These are phyloP conservation scores for Metschnikowia picachoensis DNA, from an alignment of 805 yeast species.

Conservation along the genomic window DNA sequence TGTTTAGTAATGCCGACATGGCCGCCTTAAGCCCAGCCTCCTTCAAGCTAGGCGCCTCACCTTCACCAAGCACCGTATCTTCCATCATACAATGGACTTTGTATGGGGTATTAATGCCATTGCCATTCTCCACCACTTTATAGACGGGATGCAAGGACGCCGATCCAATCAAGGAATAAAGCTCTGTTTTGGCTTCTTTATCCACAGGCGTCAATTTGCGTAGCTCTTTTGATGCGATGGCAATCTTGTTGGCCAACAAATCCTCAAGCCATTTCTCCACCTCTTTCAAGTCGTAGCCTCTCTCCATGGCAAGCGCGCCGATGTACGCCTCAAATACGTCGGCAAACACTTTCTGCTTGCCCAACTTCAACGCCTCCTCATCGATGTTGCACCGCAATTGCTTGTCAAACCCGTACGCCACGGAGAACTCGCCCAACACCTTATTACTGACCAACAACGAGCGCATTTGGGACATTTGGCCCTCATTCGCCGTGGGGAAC, in stretches of 20 bases:
- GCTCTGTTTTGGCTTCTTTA: slow-evolving; percentile 68
- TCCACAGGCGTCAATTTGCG: slow-evolving; percentile 41
- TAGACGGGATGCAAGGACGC: slow-evolving; percentile 64
- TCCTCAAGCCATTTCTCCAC: slow-evolving; percentile 56
- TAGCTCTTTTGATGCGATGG: slow-evolving; percentile 29
- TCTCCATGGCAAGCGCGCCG: slow-evolving; percentile 74
- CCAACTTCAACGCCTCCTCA: slow-evolving; percentile 41
- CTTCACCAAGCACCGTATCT: slow-evolving; percentile 65
- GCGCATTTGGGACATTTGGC: slow-evolving; percentile 69
- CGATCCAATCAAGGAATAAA: slow-evolving; percentile 77
- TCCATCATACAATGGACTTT: slow-evolving; percentile 64
- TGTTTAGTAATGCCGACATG: slow-evolving; percentile 64
- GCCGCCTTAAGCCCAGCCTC: slow-evolving; percentile 88
- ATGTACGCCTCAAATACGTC: slow-evolving; percentile 93
- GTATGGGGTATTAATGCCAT: slow-evolving; percentile 48
- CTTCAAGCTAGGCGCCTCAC: slow-evolving; percentile 63
- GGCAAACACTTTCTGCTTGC: slow-evolving; percentile 70
- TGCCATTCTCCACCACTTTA: slow-evolving; percentile 42
- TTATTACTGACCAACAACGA: slow-evolving; percentile 69
- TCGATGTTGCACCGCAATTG: slow-evolving; percentile 50
- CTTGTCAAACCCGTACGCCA: slow-evolving; percentile 61
- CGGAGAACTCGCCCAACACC: slow-evolving; percentile 66
- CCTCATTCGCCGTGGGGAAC: slow-evolving; percentile 75
- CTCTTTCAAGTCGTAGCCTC: slow-evolving; percentile 41
- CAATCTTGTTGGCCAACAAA: slow-evolving; percentile 46